Evolutionary conservation across 768 basidiomycete genomes (phyloP).

Genomic region (Pleurotus platypus): DNA sequence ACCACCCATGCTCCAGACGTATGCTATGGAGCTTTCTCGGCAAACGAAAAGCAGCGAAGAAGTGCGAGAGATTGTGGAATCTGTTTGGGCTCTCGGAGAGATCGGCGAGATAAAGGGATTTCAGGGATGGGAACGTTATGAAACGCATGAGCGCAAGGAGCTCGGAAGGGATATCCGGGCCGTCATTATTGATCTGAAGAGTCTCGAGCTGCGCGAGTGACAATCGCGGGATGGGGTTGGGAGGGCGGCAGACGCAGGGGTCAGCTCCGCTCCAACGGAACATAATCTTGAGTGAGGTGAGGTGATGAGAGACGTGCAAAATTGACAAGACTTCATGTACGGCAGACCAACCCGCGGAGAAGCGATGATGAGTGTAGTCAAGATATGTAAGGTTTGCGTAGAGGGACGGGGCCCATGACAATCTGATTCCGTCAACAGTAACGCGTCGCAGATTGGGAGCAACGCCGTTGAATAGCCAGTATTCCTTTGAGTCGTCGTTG

Average conservation of each 20-base stretch:
- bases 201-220: conserved; percentile 41
- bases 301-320: conserved; percentile 46
- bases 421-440: conserved; percentile 60
- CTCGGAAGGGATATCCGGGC: conserved; percentile 59
- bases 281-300: conserved; percentile 52
- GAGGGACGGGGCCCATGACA: conserved; percentile 60
- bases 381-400: conserved; percentile 60
- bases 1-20: conserved; percentile 45
- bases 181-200: conserved; percentile 49
- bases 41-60: conserved; percentile 41
- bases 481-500: conserved; percentile 71
- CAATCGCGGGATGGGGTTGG: conserved; percentile 27
- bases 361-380: conserved; percentile 72
- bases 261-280: conserved; percentile 40
- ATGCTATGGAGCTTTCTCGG: conserved; percentile 35
- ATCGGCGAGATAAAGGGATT: conserved; percentile 46
- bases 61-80: conserved; percentile 43
- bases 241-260: conserved; percentile 17
- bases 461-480: conserved; percentile 56
- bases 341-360: conserved; percentile 53
- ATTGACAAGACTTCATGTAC: conserved; percentile 56
- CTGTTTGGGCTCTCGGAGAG: conserved; percentile 22
- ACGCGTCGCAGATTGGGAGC: conserved; percentile 54
- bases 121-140: conserved; percentile 44
- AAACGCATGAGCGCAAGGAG: conserved; percentile 49